These are phyloP conservation scores for Hypoxylon sp. DNA, from an alignment of 2,329 filamentous ascomycete genomes.

Conservation along the genomic window DNA sequence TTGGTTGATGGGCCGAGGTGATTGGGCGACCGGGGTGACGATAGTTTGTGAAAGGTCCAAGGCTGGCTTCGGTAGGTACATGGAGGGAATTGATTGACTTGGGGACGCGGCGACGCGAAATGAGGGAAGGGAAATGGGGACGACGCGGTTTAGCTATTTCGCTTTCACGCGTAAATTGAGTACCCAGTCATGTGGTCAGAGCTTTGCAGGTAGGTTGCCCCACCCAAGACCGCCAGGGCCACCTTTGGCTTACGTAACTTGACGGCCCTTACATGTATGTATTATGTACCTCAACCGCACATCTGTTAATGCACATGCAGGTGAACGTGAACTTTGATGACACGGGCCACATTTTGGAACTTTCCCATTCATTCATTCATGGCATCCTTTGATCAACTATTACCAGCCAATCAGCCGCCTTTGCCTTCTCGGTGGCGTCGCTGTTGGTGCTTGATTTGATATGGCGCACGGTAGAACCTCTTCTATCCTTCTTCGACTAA, in stretches of 20 bases:
- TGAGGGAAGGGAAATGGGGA: constrained; percentile 16
- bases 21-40: constrained; percentile 31
- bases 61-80: no score
- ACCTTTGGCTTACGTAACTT: no score
- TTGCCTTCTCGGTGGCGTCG: constrained; percentile 13
- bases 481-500: constrained; percentile 19
- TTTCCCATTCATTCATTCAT: no score
- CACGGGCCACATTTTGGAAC: no score
- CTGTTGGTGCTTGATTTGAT: constrained; percentile 11
- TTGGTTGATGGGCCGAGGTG: constrained; percentile 27
- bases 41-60: no score
- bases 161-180: constrained; percentile 36
- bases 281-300: no score
- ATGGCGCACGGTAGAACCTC: not conserved
- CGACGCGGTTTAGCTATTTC: constrained; percentile 37
- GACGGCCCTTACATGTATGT: no score
- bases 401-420: not conserved
- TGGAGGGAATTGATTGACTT: constrained; percentile 6
- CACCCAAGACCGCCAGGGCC: no score
- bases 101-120: constrained; percentile 40
- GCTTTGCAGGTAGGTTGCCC: not conserved
- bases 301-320: no score
- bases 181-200: constrained; percentile 8
- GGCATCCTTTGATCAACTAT: not conserved
- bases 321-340: no score